Conservation (phyloP, 192 early-diverging fungal genomes). For the Anaeromyces robustus region DNA sequence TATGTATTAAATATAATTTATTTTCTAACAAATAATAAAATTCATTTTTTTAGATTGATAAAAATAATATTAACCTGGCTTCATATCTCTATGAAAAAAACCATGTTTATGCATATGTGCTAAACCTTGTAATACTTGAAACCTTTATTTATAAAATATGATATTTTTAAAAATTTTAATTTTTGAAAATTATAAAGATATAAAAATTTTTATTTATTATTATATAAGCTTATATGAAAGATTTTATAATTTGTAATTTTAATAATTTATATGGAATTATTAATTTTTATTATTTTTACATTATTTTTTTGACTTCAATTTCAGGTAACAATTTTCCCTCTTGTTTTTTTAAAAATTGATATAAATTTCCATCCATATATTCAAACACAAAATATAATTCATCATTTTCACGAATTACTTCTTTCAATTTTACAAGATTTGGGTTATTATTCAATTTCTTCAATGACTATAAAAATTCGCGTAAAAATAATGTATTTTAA, state of each 20-base stretch:
- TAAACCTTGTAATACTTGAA: conserved; percentile 73
- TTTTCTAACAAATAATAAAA: no score
- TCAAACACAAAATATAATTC: conserved; percentile 91
- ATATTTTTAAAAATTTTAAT: no score
- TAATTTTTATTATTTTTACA: conserved; percentile 27
- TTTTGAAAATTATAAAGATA: no score
- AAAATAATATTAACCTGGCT: conserved; percentile 37
- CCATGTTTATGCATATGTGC: conserved; percentile 85
- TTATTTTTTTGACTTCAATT: conserved; percentile 51
- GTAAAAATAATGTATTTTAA: not conserved
- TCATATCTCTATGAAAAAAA: conserved; percentile 92
- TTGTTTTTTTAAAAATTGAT: conserved; percentile 68
- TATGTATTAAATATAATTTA: no score
- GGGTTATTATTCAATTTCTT: conserved; percentile 57
- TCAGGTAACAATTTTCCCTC: conserved; percentile 49
- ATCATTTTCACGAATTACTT: conserved; percentile 71
- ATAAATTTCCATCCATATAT: conserved; percentile 87
- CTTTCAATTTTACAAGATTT: conserved; percentile 71
- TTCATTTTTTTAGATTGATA: no score
- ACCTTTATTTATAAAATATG: conserved; percentile 23
- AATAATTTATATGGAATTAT: no score
- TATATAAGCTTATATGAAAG: no score
- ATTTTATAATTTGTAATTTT: no score
- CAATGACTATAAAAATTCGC: conserved; percentile 28
- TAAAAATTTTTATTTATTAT: no score